Conservation (phyloP, 2,329 filamentous ascomycete species). For the Xylariaceae sp. region DNA sequence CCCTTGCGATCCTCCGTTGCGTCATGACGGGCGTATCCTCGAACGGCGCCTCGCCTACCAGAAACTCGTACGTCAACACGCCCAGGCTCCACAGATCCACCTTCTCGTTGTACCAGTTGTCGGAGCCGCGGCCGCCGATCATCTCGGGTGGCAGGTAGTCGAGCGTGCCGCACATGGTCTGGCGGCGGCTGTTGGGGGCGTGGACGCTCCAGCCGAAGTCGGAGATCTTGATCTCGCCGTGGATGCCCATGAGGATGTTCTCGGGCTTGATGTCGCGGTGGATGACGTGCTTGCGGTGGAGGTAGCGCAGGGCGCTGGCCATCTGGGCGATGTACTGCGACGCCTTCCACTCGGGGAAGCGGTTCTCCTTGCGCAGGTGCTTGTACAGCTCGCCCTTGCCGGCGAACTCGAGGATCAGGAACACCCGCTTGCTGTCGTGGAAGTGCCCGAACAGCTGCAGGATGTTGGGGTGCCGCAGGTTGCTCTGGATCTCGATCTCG, state of each 20-base stretch:
- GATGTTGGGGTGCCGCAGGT: slow-evolving; percentile 84
- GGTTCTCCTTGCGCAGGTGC: slow-evolving; percentile 75
- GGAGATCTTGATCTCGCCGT: slow-evolving; percentile 97
- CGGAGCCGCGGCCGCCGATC: slow-evolving; percentile 77
- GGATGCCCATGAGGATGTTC: slow-evolving; percentile 93
- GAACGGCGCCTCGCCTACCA: slow-evolving; percentile 94
- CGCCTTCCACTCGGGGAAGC: slow-evolving; percentile 84
- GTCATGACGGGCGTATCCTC: slow-evolving; percentile 96
- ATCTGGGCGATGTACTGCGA: slow-evolving; percentile 88
- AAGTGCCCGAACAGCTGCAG: slow-evolving; percentile 84
- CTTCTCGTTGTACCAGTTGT: slow-evolving; percentile 93
- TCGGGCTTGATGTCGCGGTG: slow-evolving; percentile 97
- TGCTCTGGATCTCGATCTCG: slow-evolving; percentile 88
- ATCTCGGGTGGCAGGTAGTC: slow-evolving; percentile 99
- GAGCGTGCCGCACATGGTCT: slow-evolving; percentile 95
- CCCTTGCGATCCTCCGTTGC: slow-evolving; percentile 81
- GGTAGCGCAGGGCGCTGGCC: slow-evolving; percentile 85
- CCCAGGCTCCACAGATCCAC: slow-evolving; percentile 96
- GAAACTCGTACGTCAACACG: slow-evolving; percentile 93
- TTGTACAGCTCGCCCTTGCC: slow-evolving; percentile 88
- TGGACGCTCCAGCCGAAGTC: slow-evolving; percentile 99
- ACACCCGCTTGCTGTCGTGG: slow-evolving; percentile 85
- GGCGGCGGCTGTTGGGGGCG: slow-evolving; percentile 88
- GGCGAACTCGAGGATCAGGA: slow-evolving; percentile 85
- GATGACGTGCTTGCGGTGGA: slow-evolving; percentile 97